These are phyloP conservation scores for Mariannaea sp. DNA, from an alignment of 2,329 filamentous ascomycete species.

Conservation along the genomic window DNA sequence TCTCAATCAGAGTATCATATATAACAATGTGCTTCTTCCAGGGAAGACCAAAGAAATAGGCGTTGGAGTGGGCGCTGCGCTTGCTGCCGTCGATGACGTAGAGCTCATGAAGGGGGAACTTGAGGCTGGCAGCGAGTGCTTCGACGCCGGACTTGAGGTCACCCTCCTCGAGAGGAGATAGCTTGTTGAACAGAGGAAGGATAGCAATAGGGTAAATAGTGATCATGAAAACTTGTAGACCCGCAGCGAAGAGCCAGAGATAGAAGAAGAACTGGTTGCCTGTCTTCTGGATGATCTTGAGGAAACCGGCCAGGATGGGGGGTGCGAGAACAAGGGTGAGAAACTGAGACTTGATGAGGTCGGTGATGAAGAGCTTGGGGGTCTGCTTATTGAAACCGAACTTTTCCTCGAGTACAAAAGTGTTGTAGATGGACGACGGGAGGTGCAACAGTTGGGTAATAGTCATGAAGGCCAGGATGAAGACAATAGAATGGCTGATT, in stretches of 20 bases:
- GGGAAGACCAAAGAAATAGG: constrained; percentile 94
- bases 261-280: constrained; percentile 97
- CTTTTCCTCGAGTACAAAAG: constrained; percentile 93
- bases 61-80: constrained; percentile 84
- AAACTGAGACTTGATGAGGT: constrained; percentile 89
- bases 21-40: constrained; percentile 99
- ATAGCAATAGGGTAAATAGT: constrained; percentile 96
- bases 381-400: constrained; percentile 99
- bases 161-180: constrained; percentile 87
- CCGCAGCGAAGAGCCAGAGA: constrained; percentile 90
- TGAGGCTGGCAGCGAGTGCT: constrained; percentile 76
- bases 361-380: constrained; percentile 80
- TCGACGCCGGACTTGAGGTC: constrained; percentile 88
- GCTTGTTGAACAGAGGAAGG: constrained; percentile 95
- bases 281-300: constrained; percentile 92
- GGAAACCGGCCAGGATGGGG: constrained; percentile 88
- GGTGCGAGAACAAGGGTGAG: constrained; percentile 79
- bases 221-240: constrained; percentile 90
- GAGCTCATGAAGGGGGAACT: constrained; percentile 90
- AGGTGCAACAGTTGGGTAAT: constrained; percentile 80
- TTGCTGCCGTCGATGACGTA: constrained; percentile 95
- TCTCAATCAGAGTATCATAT: constrained; percentile 96
- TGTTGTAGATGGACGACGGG: constrained; percentile 86
- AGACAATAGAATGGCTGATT: constrained; percentile 90
- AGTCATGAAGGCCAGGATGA: constrained; percentile 85